Evolutionary conservation across 2,329 filamentous ascomycete species (phyloP), one percentile per base, ranked within the genome.

Genomic region (Pleomassaria siparia): DNA sequence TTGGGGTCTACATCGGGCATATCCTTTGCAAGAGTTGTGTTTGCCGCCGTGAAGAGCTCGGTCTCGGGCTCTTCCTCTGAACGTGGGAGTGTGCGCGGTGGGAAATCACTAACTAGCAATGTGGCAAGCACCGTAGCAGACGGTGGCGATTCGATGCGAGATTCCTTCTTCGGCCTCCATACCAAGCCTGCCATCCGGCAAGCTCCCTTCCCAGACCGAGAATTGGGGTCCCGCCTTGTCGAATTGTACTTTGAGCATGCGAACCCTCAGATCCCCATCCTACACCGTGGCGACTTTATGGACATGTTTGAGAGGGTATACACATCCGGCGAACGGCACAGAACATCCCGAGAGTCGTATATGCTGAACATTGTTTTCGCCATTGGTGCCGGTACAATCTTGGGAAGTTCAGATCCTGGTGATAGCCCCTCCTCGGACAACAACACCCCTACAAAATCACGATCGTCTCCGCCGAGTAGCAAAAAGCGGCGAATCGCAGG

Each of bases 321-420:
- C 69, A 78, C 82, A 4, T 80, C 82, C 0, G 82, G 87, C 16
- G 79, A 82, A 39, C 81, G 83, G 49, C 79, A 82, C 44, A 80
- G 87, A 21, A 88, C 87, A 2, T 82, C 90, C 4, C 81, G 87
- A 44, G 91, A 96, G 70, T 79, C 94, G n/a, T 97, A 96, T 72
- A 83, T 95, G 74, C 78, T 97, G 53, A 96, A 96, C 71, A 96
- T 97, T 72, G 91, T 97, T 20, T 97, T 95, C 73, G 92, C 92
- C 12, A 96, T 97, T 60, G 94, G 94, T 6, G 88, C 89, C 15
- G 92, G 91, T 15, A 95, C 96, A 59, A 95, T 96, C 55, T 84
- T 96, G 58, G 88, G 75, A 46, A 72, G 70, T 40, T 71, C 72
- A 7, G 70, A 73, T 39, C 58, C 67, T 30, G 57, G 58, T 42